Base-by-base conservation (phyloP, 768 basidiomycete genomes). In the Suillus bovinus region DNA sequence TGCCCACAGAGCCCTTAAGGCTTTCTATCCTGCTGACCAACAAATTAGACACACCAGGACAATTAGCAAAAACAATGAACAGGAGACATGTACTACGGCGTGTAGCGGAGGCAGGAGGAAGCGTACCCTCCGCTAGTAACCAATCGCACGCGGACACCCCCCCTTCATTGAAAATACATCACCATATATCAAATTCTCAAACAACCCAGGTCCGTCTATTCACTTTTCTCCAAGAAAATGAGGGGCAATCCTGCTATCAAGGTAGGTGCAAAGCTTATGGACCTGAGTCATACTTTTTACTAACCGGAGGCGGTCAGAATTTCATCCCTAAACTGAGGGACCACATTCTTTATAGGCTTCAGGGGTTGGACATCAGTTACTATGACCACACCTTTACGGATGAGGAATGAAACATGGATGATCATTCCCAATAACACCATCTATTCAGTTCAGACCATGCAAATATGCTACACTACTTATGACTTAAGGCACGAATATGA, bases 391-490 rank as follows among this genome's bases (percentile, higher is more conserved):
- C 62, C 74, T 66, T 67, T 59, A 67, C 73, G 0, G 47, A 65
- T 2, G 56, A 61, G 9, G 69, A 80, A 2, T 70, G 64, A 6
- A n/a, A 49, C 8, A 2, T n/a, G 31, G 47, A n/a, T 80, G 1
- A 33, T 61, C 2, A 67, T 80, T 27, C 44, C 59, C 2, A 61
- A 68, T 47, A 70, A 79, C 65, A 61, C 60, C 20, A 69, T 81
- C 4, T 80, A 76, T 50, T 7, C 27, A 0, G 77, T 78, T 68
- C 69, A 71, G 50, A 65, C 67, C 4, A 22, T 78, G 4, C 73
- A 71, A 0, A 53, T 74, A 58, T 68, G 75, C 59, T 75, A 74
- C 58, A 76, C 71, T 0, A 72, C 71, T 3, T 75, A 75, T 59
- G 74, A 76, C 47, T 13, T 71, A 11, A 61, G 67, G 3, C 65